Base-by-base conservation (phyloP, 768 basidiomycete species). In the Panaeolus cyanescens region DNA sequence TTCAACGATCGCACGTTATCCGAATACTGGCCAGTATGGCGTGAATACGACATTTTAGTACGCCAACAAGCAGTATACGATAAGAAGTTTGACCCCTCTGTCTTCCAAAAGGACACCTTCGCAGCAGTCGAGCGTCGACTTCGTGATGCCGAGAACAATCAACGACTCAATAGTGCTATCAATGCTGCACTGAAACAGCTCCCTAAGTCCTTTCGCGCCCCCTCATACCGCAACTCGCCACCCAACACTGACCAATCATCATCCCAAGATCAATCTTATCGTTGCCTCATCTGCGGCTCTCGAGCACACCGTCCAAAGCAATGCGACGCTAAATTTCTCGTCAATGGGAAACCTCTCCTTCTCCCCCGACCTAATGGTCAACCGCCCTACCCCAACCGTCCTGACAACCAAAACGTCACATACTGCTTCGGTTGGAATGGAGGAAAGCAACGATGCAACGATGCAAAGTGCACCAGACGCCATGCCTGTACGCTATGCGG, bases 401-500 rank as follows among this genome's bases (percentile, higher is more conserved):
- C 30, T n/a, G 55, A 56, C 55, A 5, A 6, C n/a, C 25, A 33
- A 33, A 17, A 33, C 9, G 19, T 20, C n/a, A 13, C 17, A 32
- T 56, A 56, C 34, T 56, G 55, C n/a, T 56, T 56, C 33, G 33
- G 5, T 19, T 56, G 15, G n/a, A 56, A 56, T 17, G 34, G 32
- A 5, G 5, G 6, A n/a, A 6, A 20, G 15, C 4, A 20, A 6
- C 6, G 13, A 17, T 56, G 32, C 55, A n/a, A 3, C 13, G 15
- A 36, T 31, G 15, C 55, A n/a, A 28, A 17, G 7, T 56, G 55
- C n/a, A 12, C 13, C 10, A 36, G 31, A 33, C 25, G 4, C 6
- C 77, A 78, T 58, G 59, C 32, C 13, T 78, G 76, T 65, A 72
- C 66, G 59, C 59, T 79, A 63, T 77, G 76, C 59, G 50, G 59